Evolutionary conservation across 2,329 filamentous ascomycete species (phyloP).

Genomic region (Penicillium sp.): DNA sequence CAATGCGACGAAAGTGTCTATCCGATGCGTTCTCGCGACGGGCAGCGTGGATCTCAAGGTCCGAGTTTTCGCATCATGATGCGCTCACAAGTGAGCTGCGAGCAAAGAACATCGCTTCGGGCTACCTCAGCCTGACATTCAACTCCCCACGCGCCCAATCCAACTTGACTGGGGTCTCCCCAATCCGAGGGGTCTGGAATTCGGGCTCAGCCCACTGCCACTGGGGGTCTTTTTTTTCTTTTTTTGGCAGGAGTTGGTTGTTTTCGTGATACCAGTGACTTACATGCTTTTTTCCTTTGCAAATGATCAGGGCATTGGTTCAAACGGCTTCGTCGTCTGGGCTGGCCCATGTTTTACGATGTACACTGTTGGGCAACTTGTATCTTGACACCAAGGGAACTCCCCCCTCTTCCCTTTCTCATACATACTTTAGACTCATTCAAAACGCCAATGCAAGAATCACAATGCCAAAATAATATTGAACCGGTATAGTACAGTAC

Average conservation of each 20-base stretch:
- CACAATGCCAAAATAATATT: conserved; percentile 10
- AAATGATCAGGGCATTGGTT: conserved; percentile 14
- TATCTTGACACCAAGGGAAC: neutral
- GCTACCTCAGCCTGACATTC: neutral
- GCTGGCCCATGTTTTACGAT: conserved; percentile 7
- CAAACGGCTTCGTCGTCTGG: conserved; percentile 8
- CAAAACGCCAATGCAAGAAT: conserved; percentile 1
- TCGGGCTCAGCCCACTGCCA: conserved; percentile 9
- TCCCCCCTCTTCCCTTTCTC: conserved; percentile 6
- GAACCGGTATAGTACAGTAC: conserved; percentile 27
- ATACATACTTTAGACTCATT: conserved; percentile 18
- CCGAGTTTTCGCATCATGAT: conserved; percentile 49
- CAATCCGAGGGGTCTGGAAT: conserved; percentile 5
- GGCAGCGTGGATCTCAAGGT: conserved; percentile 70
- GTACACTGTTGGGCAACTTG: conserved; percentile 15
- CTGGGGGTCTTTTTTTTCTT: neutral
- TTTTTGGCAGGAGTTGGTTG: conserved; percentile 29
- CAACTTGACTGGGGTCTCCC: neutral
- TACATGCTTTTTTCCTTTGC: conserved; percentile 20
- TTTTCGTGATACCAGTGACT: conserved; percentile 29
- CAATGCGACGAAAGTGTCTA: conserved; percentile 55
- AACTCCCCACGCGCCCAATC: neutral
- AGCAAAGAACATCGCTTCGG: neutral
- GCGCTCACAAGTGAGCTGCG: neutral
- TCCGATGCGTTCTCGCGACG: conserved; percentile 79